Percentiles rank a stretch among this genome's conserved stretches.
These are phyloP conservation scores for Pneumocystis murina DNA, from an alignment of 1,139 yeast genomes.

Conservation along the genomic window DNA sequence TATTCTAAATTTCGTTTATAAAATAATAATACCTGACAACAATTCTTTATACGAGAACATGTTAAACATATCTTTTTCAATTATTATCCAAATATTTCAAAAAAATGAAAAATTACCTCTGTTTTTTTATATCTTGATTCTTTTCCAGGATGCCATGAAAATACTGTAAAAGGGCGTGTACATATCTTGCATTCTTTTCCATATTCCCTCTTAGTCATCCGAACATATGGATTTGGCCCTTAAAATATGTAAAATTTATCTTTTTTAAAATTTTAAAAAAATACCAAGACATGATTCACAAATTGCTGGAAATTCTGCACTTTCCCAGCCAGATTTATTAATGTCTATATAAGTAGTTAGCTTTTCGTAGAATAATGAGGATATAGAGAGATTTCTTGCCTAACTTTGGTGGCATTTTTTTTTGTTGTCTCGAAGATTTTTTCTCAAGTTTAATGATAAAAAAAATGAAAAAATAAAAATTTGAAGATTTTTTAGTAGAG, in stretches of 20 bases:
- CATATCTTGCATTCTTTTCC: conserved; percentile 62
- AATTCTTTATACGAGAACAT: conserved; percentile 49
- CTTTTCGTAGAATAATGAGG: conserved; percentile 10
- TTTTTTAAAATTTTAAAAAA: conserved; percentile 3
- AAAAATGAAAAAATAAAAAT: background rate
- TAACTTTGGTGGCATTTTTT: background rate
- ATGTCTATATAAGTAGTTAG: conserved; percentile 15
- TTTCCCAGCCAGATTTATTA: conserved; percentile 26
- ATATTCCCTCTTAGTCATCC: conserved; percentile 55
- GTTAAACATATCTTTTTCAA: conserved; percentile 17
- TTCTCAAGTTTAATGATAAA: background rate
- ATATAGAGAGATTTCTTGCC: background rate
- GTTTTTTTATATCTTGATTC: conserved; percentile 18
- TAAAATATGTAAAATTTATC: conserved; percentile 49
- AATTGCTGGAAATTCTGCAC: conserved; percentile 32
- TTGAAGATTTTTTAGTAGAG: background rate
- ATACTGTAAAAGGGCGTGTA: conserved; percentile 70
- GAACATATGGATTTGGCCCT: conserved; percentile 47
- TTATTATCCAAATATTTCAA: background rate
- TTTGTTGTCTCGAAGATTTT: background rate
- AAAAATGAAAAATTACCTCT: conserved; percentile 9
- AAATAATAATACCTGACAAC: conserved; percentile 47
- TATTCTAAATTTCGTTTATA: background rate
- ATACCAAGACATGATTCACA: conserved; percentile 12
- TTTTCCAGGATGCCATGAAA: conserved; percentile 43